Evolutionary conservation across 164 flowering plant species (phyloP).

Genomic region (Nymphaea colorata): DNA sequence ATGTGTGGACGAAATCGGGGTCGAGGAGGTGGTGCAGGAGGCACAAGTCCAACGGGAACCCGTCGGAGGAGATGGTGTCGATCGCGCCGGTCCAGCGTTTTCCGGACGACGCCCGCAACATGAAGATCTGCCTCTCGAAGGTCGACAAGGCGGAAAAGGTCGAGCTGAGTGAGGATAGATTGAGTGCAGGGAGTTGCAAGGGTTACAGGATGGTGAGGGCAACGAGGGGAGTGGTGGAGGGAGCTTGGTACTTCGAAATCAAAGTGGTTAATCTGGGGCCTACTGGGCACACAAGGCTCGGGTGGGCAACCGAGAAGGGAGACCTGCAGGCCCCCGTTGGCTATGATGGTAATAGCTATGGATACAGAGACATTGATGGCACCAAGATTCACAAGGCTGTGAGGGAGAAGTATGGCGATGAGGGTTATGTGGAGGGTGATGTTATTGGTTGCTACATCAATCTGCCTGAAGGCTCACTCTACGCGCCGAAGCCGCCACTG

Average conservation of each 20-base stretch:
- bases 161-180: constrained; percentile 76
- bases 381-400: constrained; percentile 76
- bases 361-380: constrained; percentile 92
- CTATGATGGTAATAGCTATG: constrained; percentile 81
- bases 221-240: constrained; percentile 81
- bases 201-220: constrained; percentile 97
- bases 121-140: constrained; percentile 67
- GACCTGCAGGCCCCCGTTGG: constrained; percentile 99
- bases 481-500: constrained; percentile 57
- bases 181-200: constrained; percentile 67
- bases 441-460: constrained; percentile 87
- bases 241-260: constrained; percentile 94
- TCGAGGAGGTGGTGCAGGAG: constrained; percentile 69
- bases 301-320: constrained; percentile 96
- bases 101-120: constrained; percentile 64
- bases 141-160: constrained; percentile 90
- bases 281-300: constrained; percentile 83
- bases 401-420: constrained; percentile 90
- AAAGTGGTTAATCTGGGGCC: constrained; percentile 65
- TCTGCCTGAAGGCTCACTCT: constrained; percentile 65
- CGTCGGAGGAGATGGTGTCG: constrained; percentile 38
- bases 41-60: constrained; percentile 24
- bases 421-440: constrained; percentile 85
- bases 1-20: constrained; percentile 64
- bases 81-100: constrained; percentile 62